These are phyloP conservation scores for Auriscalpium orientale DNA, from an alignment of 768 basidiomycete species.

Conservation along the genomic window DNA sequence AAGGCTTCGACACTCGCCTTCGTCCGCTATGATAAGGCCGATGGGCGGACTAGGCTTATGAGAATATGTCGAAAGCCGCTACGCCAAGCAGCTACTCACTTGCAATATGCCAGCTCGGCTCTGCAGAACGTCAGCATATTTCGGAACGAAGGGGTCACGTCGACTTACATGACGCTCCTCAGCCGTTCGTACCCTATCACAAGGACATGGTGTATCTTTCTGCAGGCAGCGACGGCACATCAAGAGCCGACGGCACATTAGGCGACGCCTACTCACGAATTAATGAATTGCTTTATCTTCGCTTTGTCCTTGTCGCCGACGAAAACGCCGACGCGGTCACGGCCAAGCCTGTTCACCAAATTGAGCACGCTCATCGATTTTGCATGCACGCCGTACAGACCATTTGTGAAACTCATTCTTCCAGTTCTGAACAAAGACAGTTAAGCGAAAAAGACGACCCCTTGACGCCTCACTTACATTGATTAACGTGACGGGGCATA, in stretches of 20 bases:
- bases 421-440: slow-evolving; percentile 64
- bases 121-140: slow-evolving; percentile 23
- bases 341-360: slow-evolving; percentile 36
- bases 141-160: background rate
- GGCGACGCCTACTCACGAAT: slow-evolving; percentile 43
- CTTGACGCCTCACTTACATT: slow-evolving; percentile 40
- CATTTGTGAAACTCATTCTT: slow-evolving; percentile 93
- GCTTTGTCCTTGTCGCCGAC: slow-evolving; percentile 52
- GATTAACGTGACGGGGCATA: slow-evolving; percentile 87
- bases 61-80: background rate
- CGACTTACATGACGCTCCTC: slow-evolving; percentile 62
- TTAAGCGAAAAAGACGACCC: too few relatives aligned
- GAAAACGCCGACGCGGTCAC: slow-evolving; percentile 49
- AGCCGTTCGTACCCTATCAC: slow-evolving; percentile 94
- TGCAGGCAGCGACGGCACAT: slow-evolving; percentile 20
- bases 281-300: slow-evolving; percentile 61
- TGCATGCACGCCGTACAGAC: slow-evolving; percentile 25
- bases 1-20: slow-evolving; percentile 44
- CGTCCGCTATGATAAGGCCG: slow-evolving; percentile 91
- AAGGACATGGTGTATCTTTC: slow-evolving; percentile 74
- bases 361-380: background rate
- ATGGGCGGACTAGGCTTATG: slow-evolving; percentile 64
- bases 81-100: slow-evolving; percentile 32
- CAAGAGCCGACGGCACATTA: background rate
- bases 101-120: slow-evolving; percentile 52